phyloP scores from a whole-genome alignment of 257 asterid species.

The Petunia secreta region DNA sequence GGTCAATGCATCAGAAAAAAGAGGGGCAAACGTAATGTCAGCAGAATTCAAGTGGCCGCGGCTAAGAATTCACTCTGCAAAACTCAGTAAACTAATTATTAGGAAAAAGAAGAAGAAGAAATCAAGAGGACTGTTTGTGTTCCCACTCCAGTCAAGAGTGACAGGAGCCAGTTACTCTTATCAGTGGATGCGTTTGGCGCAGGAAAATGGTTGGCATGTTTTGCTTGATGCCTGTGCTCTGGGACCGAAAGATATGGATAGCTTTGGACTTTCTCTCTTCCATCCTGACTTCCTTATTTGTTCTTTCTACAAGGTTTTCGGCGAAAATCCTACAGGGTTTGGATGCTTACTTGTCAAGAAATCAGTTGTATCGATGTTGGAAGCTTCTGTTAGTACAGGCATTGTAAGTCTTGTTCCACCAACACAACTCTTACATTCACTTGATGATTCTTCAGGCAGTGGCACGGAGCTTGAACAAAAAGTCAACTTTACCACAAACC shows the following conservation, averaged over 20 bases:
- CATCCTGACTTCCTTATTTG: slow-evolving; percentile 82
- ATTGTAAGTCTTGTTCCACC: slow-evolving; percentile 61
- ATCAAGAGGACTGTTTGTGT: slow-evolving; percentile 69
- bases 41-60: slow-evolving; percentile 98
- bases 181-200: slow-evolving; percentile 90
- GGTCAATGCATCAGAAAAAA: slow-evolving; percentile 57
- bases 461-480: slow-evolving; percentile 56
- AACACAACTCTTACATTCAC: slow-evolving; percentile 36
- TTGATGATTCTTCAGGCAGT: slow-evolving; percentile 64
- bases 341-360: slow-evolving; percentile 86
- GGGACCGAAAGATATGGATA: slow-evolving; percentile 89
- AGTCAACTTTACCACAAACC: slow-evolving; percentile 24
- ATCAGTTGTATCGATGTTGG: slow-evolving; percentile 55
- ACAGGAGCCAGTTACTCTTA: slow-evolving; percentile 80
- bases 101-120: slow-evolving; percentile 52
- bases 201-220: slow-evolving; percentile 91
- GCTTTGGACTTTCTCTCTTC: slow-evolving; percentile 80
- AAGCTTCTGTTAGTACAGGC: slow-evolving; percentile 58
- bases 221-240: slow-evolving; percentile 86
- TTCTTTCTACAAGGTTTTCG: slow-evolving; percentile 88
- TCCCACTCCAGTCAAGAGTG: slow-evolving; percentile 90
- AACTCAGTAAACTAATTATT: slow-evolving; percentile 55
- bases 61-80: slow-evolving; percentile 56
- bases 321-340: slow-evolving; percentile 92
- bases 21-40: slow-evolving; percentile 65